Conservation (phyloP, 2,329 filamentous ascomycete genomes). For the Hysterium pulicare region DNA sequence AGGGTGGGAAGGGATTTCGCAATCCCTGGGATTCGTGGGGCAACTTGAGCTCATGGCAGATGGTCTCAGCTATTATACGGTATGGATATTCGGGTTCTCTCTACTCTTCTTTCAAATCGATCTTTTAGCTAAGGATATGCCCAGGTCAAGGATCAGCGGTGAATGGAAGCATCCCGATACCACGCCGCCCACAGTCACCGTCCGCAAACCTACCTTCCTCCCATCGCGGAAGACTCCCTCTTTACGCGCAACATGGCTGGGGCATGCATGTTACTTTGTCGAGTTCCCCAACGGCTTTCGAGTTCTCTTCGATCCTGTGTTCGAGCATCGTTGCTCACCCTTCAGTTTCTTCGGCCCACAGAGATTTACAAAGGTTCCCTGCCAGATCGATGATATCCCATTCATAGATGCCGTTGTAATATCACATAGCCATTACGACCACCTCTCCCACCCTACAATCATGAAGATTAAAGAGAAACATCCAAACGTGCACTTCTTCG, state of each 20-base stretch:
- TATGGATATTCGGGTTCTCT: slow-evolving; percentile 16
- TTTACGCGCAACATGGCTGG: slow-evolving; percentile 88
- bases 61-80: slow-evolving; percentile 40
- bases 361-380: slow-evolving; percentile 74
- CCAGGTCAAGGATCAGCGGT: slow-evolving; percentile 48
- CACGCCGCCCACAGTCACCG: slow-evolving; percentile 61
- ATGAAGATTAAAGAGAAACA: slow-evolving; percentile 66
- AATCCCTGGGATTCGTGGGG: slow-evolving; percentile 57
- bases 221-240: slow-evolving; percentile 54
- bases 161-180: slow-evolving; percentile 58
- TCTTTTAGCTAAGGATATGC: slow-evolving; percentile 3
- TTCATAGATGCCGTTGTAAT: slow-evolving; percentile 72
- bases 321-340: slow-evolving; percentile 82
- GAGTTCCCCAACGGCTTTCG: slow-evolving; percentile 84
- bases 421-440: slow-evolving; percentile 90
- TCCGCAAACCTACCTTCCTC: slow-evolving; percentile 66
- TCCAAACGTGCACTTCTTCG: slow-evolving; percentile 82
- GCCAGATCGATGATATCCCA: slow-evolving; percentile 73
- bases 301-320: slow-evolving; percentile 90
- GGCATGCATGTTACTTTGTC: slow-evolving; percentile 89
- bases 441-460: slow-evolving; percentile 75
- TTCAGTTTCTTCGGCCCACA: slow-evolving; percentile 68
- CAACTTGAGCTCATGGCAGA: slow-evolving; percentile 32
- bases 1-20: slow-evolving; percentile 52
- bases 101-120: neutral